Evolutionary conservation across 805 yeast species (phyloP), one percentile per base, ranked within the genome.

Genomic region (Candida vartiovaarae): DNA sequence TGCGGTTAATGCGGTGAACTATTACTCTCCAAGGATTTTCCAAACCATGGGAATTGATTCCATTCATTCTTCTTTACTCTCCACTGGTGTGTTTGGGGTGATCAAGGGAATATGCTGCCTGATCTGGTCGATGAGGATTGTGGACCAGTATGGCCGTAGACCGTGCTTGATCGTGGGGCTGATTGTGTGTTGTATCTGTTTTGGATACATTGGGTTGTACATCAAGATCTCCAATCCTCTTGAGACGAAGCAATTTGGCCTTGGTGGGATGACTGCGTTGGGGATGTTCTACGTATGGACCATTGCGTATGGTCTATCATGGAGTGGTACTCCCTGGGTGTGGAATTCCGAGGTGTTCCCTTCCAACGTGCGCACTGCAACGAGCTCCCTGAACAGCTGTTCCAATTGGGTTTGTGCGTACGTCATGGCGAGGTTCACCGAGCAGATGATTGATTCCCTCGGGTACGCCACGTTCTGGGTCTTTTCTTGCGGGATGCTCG

Each of bases 11-110:
- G 75, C 77, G 33, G 62, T 74, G 43, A 72, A 68, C 33, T 75
- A 75, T 53, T 76, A 75, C 54, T 72, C 78, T 9, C 76, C 76
- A n/a, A 65, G 70, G 3, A 64, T 75, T 35, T 73, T 75, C 54
- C 59, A 67, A 48, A 64, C 76, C 3, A 63, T 75, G 40, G 80
- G 81, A 15, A 63, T 75, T 8, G 59, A 60, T 32, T 73, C 75
- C 2, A 51, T 68, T 4, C 60, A 65, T 36, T 67, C 76, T 0
- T 67, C 68, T 4, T 61, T 75, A 32, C 64, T 72, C 27, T 72
- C 80, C 1, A 74, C 78, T 8, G 80, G 80, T 41, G 57, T 75
- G 39, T 74, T 73, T 53, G 80, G 80, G 23, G 61, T 72, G 28
- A 61, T 74, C 38, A 75, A 75, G 75, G 39, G 39, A 8, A 15